Evolutionary conservation across 2,329 filamentous ascomycete species (phyloP).

Genomic region (Annulohypoxylon truncatum): DNA sequence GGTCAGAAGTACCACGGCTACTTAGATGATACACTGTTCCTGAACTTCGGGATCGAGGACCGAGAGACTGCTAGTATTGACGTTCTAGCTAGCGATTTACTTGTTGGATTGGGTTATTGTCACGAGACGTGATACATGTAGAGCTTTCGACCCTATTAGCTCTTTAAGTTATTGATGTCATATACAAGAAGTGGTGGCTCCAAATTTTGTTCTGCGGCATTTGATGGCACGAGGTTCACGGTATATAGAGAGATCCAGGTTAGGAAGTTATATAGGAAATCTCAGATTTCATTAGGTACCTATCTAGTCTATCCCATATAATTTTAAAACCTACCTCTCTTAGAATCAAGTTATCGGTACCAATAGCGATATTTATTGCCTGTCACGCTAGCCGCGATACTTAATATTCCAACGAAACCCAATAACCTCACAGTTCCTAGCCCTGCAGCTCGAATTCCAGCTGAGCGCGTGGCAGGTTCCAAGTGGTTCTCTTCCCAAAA

Average conservation of each 20-base stretch:
- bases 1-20: conserved; percentile 65
- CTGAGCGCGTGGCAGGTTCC: not conserved
- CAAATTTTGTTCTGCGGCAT: not conserved
- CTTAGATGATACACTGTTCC: conserved; percentile 65
- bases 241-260: not conserved
- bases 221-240: not conserved
- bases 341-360: not conserved
- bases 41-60: conserved; percentile 69
- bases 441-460: not conserved
- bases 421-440: not conserved
- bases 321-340: too few relatives aligned
- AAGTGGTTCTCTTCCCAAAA: not conserved
- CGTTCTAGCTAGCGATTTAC: conserved; percentile 60
- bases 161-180: not conserved
- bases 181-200: not conserved
- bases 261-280: not conserved
- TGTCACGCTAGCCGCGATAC: not conserved
- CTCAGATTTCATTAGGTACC: not conserved
- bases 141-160: too few relatives aligned
- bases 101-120: conserved; percentile 57
- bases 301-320: too few relatives aligned
- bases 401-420: not conserved
- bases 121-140: not conserved
- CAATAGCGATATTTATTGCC: not conserved
- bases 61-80: conserved; percentile 61